A percentile compares a stretch with the other conserved stretches of the same genome.
Evolutionary conservation across 148 eudicot genomes (phyloP).

Genomic region (Fagopyrum homotropicum): DNA sequence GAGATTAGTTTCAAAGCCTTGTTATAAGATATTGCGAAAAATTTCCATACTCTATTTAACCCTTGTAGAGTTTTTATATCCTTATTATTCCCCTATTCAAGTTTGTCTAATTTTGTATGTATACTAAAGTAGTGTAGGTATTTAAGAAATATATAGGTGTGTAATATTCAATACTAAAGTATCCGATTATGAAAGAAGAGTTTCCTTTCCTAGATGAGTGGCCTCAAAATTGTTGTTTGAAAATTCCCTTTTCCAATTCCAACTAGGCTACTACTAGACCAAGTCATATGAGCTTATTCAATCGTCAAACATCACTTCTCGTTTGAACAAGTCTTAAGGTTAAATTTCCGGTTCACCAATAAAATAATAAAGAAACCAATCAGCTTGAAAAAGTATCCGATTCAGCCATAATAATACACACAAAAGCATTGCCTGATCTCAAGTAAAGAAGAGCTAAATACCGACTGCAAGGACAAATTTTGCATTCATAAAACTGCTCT

Average conservation of each 20-base stretch:
- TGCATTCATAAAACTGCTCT: background rate
- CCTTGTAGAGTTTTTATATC: too few relatives aligned
- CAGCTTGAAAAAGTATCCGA: background rate
- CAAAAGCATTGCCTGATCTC: background rate
- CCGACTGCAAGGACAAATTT: background rate
- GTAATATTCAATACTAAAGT: too few relatives aligned
- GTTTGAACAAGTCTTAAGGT: background rate
- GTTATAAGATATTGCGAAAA: too few relatives aligned
- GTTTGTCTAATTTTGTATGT: too few relatives aligned
- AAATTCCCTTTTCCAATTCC: background rate
- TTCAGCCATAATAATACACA: background rate
- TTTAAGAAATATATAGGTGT: too few relatives aligned
- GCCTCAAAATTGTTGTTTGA: background rate
- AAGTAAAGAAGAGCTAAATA: background rate
- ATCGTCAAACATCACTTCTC: slow-evolving; percentile 3
- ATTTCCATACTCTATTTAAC: too few relatives aligned
- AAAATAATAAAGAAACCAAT: background rate
- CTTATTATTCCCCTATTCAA: too few relatives aligned
- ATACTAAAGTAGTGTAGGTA: too few relatives aligned
- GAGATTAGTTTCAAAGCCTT: too few relatives aligned
- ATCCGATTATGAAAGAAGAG: too few relatives aligned
- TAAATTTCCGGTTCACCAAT: background rate
- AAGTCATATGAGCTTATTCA: slow-evolving; percentile 5
- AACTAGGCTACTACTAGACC: background rate
- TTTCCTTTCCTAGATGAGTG: too few relatives aligned